Evolutionary conservation across 495 filamentous ascomycete species (phyloP).

Genomic region (Daldinia loculata): DNA sequence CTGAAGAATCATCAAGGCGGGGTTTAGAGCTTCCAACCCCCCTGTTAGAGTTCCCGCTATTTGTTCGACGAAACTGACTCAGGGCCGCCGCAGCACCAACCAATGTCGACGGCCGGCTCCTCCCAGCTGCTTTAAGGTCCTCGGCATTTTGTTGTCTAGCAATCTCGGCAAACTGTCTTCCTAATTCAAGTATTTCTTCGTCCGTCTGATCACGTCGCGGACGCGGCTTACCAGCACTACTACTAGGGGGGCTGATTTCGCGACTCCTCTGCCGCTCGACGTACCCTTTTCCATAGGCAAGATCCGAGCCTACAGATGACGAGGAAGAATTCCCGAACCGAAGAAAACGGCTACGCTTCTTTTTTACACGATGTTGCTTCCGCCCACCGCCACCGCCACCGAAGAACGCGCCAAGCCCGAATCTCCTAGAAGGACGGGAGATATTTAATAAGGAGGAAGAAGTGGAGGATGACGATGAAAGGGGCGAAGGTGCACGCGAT

Average conservation of each 20-base stretch:
- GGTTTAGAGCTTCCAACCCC: constrained; percentile 53
- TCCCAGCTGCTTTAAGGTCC: constrained; percentile 54
- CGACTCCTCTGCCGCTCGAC: constrained; percentile 51
- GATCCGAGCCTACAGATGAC: constrained; percentile 59
- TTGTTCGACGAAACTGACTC: constrained; percentile 48
- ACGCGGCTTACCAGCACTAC: constrained; percentile 25
- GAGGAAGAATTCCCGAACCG: constrained; percentile 57
- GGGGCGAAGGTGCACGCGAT: constrained; percentile 51
- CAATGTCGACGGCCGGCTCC: constrained; percentile 50
- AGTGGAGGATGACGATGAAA: constrained; percentile 56
- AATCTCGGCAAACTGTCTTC: constrained; percentile 56
- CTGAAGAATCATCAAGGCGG: constrained; percentile 41
- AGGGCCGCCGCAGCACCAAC: constrained; percentile 50
- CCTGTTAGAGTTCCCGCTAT: constrained; percentile 44
- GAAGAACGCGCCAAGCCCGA: constrained; percentile 57
- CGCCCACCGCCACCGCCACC: constrained; percentile 37
- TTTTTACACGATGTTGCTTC: constrained; percentile 47
- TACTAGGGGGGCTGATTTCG: constrained; percentile 35
- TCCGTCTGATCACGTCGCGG: constrained; percentile 53
- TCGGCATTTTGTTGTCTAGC: constrained; percentile 54
- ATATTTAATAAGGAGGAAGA: constrained; percentile 56
- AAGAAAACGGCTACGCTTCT: constrained; percentile 57
- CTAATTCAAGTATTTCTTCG: constrained; percentile 59
- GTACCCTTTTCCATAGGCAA: constrained; percentile 65
- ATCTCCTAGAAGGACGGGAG: constrained; percentile 51